Base-by-base conservation (phyloP, 2,329 filamentous ascomycete species). In the Malbranchea cinnamomea region DNA sequence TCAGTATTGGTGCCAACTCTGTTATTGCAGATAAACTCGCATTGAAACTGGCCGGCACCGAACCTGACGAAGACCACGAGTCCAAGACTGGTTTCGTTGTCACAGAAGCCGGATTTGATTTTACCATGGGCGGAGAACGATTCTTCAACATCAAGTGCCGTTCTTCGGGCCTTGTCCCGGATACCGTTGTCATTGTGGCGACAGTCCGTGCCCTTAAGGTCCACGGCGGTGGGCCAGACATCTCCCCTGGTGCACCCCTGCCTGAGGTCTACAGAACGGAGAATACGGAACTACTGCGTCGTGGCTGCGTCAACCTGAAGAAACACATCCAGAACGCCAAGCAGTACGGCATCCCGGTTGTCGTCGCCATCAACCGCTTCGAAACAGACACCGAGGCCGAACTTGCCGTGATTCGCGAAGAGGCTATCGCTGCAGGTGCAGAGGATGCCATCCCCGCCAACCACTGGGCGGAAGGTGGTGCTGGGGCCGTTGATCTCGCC, bases 111-210 rank as follows among this genome's bases (percentile, higher is more conserved):
- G 89, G 89, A 6, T 98, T 98, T 56, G 89, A 98, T 59, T 98
- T 98, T 62, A 95, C 89, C 47, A 98, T 98, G 89, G 89, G 89
- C 41, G 89, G 89, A 39, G 89, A 98, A 68, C 79, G 89, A 30
- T 98, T 98, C 69, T 95, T 98, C 74, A 95, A 98, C 65, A 95
- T 98, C 67, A 98, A 98, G 68, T 95, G 89, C 63, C 79, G 89
- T 37, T 80, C 84, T 6, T 94, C 87, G 4, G 87, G 87, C 14
- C 75, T 98, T 26, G 73, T 83, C 2, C 89, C 89, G 2, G 89
- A 98, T 48, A 82, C 84, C 2, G 85, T 93, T 5, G 83, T 98
- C 25, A 76, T 98, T 35, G 89, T 98, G 21, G 87, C 89, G 14
- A 98, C 89, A 2, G 81, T 98, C 26, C 78, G 89, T 43, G 89